Base-by-base conservation (phyloP, 495 filamentous ascomycete genomes). In the Chaetomium tenue region DNA sequence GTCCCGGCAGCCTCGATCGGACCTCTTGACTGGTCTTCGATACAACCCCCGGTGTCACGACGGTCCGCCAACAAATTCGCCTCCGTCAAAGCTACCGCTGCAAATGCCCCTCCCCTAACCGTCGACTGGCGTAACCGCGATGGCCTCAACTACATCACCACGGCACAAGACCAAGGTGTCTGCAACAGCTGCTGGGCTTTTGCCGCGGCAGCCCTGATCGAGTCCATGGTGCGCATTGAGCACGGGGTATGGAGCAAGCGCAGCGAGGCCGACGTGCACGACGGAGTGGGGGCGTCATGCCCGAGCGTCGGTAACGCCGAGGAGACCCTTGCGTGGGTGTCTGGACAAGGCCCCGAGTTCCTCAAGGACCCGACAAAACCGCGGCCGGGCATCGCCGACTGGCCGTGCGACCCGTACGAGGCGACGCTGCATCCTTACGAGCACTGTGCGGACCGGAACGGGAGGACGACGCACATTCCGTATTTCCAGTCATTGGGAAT, bases 101-200 rank as follows among this genome's bases (percentile, higher is more conserved):
- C 28, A 6, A 39, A 30, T 39, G 26, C 53, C 30, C 60, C 51
- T 0, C 65, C 60, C 13, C 0, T 28, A 1, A 16, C 30, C 9
- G 65, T 67, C 48, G 65, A 67, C 61, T 67, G 65, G 65, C 54
- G 65, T 15, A 67, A 67, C 65, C 60, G 65, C 46, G 40, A 57
- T 26, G 57, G 61, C 16, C 18, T 61, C 25, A 67, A 67, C 61
- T 67, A 63, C 61, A 67, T 67, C 55, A 67, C 65, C 13, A 63
- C 65, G 9, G 5, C 61, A 0, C 68, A 67, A 40, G 50, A 70
- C 51, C 68, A 70, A 55, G 68, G 68, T 15, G 52, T 12, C 15
- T 70, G 68, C 61, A 52, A 65, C 44, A 60, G 52, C 51, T 70
- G 68, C 63, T 70, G 68, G 68, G 68, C 65, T 42, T 70, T 70